Conservation (phyloP, 495 filamentous ascomycete genomes). For the Neurospora cerealis region DNA sequence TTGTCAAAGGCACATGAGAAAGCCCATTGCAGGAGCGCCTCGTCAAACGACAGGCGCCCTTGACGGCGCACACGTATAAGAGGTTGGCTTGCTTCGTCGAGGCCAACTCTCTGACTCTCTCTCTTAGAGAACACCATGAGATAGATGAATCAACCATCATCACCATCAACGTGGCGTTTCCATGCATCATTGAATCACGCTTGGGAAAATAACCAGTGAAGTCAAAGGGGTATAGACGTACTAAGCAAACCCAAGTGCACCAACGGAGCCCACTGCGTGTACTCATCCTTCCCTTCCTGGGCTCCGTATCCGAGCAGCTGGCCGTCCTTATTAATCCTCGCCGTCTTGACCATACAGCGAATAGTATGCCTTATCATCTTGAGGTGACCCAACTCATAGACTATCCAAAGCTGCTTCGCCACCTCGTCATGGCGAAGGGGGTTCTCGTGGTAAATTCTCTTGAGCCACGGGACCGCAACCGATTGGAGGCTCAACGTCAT, state of each 20-base stretch:
- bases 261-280: background rate
- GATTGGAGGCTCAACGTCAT: background rate
- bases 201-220: background rate
- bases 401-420: background rate
- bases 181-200: too few species aligned
- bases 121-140: too few species aligned
- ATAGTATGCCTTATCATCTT: background rate
- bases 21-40: too few species aligned
- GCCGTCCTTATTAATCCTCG: background rate
- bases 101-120: too few species aligned
- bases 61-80: too few species aligned
- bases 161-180: too few species aligned
- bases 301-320: background rate
- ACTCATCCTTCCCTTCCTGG: background rate
- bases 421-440: background rate
- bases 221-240: background rate
- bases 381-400: background rate
- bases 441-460: background rate
- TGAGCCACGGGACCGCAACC: background rate
- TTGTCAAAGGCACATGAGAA: too few species aligned
- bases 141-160: too few species aligned
- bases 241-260: background rate
- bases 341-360: background rate
- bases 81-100: too few species aligned
- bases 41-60: too few species aligned